A percentile compares a stretch with the other conserved stretches of the same genome.
phyloP scores from a whole-genome alignment of 1,284 basidiomycete species.

The Ganoderma meredithae region DNA sequence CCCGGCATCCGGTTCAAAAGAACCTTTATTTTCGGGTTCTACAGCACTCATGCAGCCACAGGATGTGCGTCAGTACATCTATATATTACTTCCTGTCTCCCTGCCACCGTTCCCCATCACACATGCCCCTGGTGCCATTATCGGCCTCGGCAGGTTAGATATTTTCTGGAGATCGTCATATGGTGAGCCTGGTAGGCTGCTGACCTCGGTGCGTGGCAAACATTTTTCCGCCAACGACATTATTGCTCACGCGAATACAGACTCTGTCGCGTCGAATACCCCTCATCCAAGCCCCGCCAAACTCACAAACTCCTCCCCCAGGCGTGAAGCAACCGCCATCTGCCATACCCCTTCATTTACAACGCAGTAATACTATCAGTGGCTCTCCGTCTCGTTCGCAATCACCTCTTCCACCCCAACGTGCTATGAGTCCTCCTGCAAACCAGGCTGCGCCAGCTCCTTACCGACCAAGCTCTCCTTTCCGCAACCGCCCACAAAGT shows the following conservation, averaged over 20 bases:
- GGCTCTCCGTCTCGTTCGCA: constrained; percentile 57
- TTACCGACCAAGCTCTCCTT: constrained; percentile 64
- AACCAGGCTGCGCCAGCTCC: constrained; percentile 46
- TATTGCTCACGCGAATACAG: constrained; percentile 38
- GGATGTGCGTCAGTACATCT: constrained; percentile 85
- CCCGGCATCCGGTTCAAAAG: constrained; percentile 36
- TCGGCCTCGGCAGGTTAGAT: constrained; percentile 83
- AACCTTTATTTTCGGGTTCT: constrained; percentile 64
- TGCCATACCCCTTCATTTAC: constrained; percentile 76
- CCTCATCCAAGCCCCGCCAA: constrained; percentile 44
- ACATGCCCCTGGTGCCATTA: constrained; percentile 69
- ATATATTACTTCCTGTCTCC: constrained; percentile 69
- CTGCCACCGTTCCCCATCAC: constrained; percentile 56
- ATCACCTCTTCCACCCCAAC: constrained; percentile 52
- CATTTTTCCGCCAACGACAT: background rate
- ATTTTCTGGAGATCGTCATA: constrained; percentile 84
- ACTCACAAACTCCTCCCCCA: constrained; percentile 36
- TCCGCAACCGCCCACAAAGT: constrained; percentile 52
- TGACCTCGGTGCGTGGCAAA: constrained; percentile 66
- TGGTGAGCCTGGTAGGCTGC: constrained; percentile 81
- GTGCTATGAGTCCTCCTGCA: constrained; percentile 50
- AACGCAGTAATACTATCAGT: constrained; percentile 53
- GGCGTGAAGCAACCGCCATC: constrained; percentile 60
- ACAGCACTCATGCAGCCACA: constrained; percentile 80
- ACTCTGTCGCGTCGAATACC: constrained; percentile 79